Base-by-base conservation (phyloP, 768 basidiomycete genomes). In the Arthromyces matolae region DNA sequence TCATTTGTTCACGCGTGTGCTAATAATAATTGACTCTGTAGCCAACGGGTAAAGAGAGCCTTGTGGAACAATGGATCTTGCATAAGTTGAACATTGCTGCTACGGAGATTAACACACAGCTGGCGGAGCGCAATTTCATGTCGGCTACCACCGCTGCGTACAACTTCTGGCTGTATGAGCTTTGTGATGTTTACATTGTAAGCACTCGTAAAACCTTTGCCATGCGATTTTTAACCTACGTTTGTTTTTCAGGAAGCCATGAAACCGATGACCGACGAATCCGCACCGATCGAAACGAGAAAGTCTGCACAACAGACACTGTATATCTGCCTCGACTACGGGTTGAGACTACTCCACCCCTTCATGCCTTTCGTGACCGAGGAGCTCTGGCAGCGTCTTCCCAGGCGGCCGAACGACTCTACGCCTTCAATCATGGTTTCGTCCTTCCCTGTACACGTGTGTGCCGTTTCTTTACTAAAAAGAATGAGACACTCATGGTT, bases 341-440 rank as follows among this genome's bases (percentile, higher is more conserved):
- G 94, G 8, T 74, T 99, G 44, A 83, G 86, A 16, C 74, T 99
- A 2, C 75, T 98, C 1, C 96, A 98, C 65, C 96, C 96, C 0
- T 93, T 98, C 72, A 99, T 98, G 96, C 96, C 96, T 1, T 99
- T 89, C 66, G 90, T 99, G 25, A 97, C 96, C 4, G 96, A 99
- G 69, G 96, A 98, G 65, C 72, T 99, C 9, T 99, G 96, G 96
- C 96, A 99, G 65, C 82, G 96, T 23, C 73, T 99, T 2, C 93
- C 94, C 0, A 76, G 94, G 14, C 75, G 93, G 50, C 81, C 86
- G 1, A 85, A 84, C 32, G 93, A 97, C 62, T 55, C 76, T 8
- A 89, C 86, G 8, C 81, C 84, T 6, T 92, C 92, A 0, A 93
- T 99, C 64, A 94, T 94, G 90, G 68, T 98, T 16, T 77, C 93